Evolutionary conservation across 208 protist species (phyloP), one percentile per base, ranked within the genome.

Genomic region (Leishmania turanica): DNA sequence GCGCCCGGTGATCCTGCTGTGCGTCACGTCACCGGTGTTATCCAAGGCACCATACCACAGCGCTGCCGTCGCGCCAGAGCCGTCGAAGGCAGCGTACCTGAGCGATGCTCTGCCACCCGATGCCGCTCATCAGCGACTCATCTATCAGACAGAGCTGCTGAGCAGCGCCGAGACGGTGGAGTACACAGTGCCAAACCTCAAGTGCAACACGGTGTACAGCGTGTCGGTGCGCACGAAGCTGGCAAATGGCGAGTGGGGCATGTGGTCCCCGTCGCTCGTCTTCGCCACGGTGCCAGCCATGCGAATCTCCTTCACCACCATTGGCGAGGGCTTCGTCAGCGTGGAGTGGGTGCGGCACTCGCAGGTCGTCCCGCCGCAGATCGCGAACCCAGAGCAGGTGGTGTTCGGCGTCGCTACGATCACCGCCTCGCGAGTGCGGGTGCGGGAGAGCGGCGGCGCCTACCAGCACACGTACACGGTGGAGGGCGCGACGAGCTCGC

Each of bases 141-240:
- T 96, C 51, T 96, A 98, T 85, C 92, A 97, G 83, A 95, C 93
- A 31, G 94, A 98, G 82, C 86, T 97, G 75, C 75, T 91, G 49
- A 90, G 82, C 81, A 89, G 82, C 40, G 83, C 84, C 31, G 88
- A 91, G 64, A 81, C 83, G 62, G 90, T 89, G 42, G 89, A 93
- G 79, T 92, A 97, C 79, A 96, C 86, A 3, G 93, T 98, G 47
- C 91, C 94, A 34, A 95, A 95, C 85, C 86, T 98, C 34, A 93
- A 93, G 80, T 90, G 90, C 58, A 96, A 97, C 86, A 97, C 93
- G 21, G 90, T 97, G 31, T 98, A 98, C 88, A 89, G 84, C 78
- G 91, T 94, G n/a, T 93, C 93, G 17, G 95, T 92, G 58, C 94
- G 96, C 69, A 96, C 96, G 49, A 95, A 96, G 84, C 84, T 98